phyloP scores from a whole-genome alignment of 306 rosid genomes.

The Fragaria vesca region DNA sequence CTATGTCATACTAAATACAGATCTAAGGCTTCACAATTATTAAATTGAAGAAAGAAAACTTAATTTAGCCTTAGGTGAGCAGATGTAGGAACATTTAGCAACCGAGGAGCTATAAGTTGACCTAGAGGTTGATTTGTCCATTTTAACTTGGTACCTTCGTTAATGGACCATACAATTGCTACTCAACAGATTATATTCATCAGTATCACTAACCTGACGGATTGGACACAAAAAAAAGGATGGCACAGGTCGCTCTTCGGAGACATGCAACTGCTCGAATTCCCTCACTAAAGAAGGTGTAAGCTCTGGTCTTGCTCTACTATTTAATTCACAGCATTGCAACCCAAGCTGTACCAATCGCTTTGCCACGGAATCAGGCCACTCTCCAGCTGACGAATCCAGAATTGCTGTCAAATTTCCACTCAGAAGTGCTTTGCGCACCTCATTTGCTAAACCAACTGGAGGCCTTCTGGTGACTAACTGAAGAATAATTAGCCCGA shows the following conservation, averaged over 20 bases:
- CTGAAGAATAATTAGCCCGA: slow-evolving; percentile 80
- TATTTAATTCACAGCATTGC: slow-evolving; percentile 67
- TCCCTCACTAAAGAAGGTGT: slow-evolving; percentile 79
- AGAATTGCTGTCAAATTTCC: slow-evolving; percentile 55
- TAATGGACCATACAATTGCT: not conserved
- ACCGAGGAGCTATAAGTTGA: not conserved
- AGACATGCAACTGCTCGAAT: slow-evolving; percentile 58
- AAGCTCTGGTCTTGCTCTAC: slow-evolving; percentile 70
- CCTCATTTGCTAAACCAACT: slow-evolving; percentile 53
- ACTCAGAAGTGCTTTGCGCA: slow-evolving; percentile 54
- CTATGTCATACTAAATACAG: not conserved
- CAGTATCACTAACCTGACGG: slow-evolving; percentile 54
- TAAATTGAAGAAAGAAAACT: not conserved
- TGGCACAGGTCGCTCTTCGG: slow-evolving; percentile 75
- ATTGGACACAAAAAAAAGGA: slow-evolving; percentile 84
- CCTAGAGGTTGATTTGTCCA: not conserved
- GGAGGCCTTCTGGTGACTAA: slow-evolving; percentile 70
- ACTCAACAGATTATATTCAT: not conserved
- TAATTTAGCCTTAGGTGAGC: not conserved
- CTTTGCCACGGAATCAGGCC: slow-evolving; percentile 59
- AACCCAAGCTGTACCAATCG: slow-evolving; percentile 65
- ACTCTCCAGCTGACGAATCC: slow-evolving; percentile 75
- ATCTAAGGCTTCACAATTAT: not conserved
- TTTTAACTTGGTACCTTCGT: not conserved
- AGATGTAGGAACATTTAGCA: not conserved